A percentile compares a stretch with the other conserved stretches of the same genome.
These are phyloP conservation scores for Eutreptiella sp. DNA, from an alignment of 208 protist species.

Conservation along the genomic window DNA sequence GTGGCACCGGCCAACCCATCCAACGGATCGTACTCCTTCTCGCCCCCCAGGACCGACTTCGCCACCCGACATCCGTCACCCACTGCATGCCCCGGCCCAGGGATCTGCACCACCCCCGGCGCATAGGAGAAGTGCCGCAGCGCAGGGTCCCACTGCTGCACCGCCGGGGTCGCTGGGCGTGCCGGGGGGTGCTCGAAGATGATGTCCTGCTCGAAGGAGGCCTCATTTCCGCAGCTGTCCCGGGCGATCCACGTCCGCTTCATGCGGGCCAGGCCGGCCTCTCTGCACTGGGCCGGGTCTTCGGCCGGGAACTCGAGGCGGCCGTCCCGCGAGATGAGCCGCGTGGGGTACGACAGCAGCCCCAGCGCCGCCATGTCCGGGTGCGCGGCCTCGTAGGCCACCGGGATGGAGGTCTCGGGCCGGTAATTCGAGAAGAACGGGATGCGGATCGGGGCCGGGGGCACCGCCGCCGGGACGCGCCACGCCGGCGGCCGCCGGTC, in stretches of 20 bases:
- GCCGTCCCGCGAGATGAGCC: no score
- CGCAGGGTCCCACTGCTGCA: constrained; percentile 1
- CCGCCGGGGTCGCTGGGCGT: not conserved
- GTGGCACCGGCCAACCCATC: no score
- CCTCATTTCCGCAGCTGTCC: not conserved
- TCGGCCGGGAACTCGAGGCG: no score
- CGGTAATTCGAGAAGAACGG: constrained; percentile 1
- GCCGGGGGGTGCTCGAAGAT: constrained; percentile 7
- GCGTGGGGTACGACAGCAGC: no score
- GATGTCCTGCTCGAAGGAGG: not conserved
- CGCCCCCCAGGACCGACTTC: no score
- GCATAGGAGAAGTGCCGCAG: not conserved
- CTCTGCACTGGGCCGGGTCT: not conserved
- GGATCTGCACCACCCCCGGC: not conserved
- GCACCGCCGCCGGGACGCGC: no score
- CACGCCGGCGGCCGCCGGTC: not conserved
- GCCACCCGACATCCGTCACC: no score
- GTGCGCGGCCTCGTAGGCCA: no score
- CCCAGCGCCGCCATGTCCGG: no score
- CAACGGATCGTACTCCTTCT: no score
- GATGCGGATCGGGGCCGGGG: no score
- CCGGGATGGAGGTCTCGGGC: no score
- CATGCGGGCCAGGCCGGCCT: not conserved
- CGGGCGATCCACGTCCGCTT: not conserved
- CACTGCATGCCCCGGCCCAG: not conserved